Conservation (phyloP, 768 basidiomycete genomes). For the Naematelia encephala region DNA sequence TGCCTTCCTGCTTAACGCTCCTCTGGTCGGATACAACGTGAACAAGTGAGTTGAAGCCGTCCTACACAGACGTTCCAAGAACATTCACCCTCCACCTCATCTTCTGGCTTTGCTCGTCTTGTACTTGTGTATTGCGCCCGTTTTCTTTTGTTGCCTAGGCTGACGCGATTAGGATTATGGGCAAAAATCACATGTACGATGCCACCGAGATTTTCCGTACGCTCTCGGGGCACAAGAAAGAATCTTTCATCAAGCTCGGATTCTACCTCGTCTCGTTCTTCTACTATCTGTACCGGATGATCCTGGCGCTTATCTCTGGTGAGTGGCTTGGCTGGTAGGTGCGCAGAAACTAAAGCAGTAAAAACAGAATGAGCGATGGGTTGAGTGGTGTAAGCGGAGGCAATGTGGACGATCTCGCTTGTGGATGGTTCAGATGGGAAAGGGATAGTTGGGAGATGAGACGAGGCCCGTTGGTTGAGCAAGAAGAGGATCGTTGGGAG, state of each 20-base stretch:
- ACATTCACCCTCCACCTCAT: neutral
- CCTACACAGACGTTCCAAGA: neutral
- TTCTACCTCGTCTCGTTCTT: conserved; percentile 56
- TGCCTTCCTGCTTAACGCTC: conserved; percentile 82
- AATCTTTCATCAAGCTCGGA: conserved; percentile 89
- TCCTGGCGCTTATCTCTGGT: conserved; percentile 72
- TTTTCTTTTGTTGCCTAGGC: conserved; percentile 1
- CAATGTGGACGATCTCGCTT: no score
- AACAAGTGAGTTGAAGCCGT: conserved; percentile 70
- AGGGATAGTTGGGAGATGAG: no score
- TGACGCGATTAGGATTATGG: conserved; percentile 65
- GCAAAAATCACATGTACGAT: conserved; percentile 96
- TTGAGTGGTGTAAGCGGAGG: neutral
- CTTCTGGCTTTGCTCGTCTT: no score
- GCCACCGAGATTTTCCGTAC: conserved; percentile 99
- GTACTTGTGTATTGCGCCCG: no score
- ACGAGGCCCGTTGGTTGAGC: no score
- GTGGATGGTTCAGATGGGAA: no score
- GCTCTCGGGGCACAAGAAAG: conserved; percentile 88
- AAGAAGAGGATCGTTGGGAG: no score
- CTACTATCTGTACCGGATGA: conserved; percentile 80
- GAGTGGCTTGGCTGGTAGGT: neutral
- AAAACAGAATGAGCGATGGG: neutral
- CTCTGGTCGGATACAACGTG: conserved; percentile 81
- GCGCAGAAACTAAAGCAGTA: neutral